Conservation (phyloP, 441 rosid genomes). For the Manihot esculenta region DNA sequence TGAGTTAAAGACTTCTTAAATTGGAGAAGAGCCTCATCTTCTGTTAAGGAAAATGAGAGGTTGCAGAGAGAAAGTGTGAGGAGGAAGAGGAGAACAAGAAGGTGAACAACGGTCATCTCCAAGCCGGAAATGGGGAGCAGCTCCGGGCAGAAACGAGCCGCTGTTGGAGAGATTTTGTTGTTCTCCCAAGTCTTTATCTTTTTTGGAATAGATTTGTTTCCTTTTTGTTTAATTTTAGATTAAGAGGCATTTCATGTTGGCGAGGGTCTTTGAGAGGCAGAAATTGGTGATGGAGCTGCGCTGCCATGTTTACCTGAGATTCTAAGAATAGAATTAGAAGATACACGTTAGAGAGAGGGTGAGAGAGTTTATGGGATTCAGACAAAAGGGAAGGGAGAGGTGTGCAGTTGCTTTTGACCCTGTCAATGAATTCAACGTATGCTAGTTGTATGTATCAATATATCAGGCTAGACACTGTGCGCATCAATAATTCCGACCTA, state of each 20-base stretch:
- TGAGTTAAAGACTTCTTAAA: conserved; percentile 43
- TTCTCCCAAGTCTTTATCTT: conserved; percentile 16
- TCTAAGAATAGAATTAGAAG: conserved; percentile 39
- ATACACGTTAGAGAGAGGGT: conserved; percentile 16
- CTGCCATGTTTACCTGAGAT: conserved; percentile 27
- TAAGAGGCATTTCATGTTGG: conserved; percentile 34
- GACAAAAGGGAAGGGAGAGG: conserved; percentile 21
- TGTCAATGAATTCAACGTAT: conserved; percentile 18
- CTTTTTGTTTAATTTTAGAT: conserved; percentile 28
- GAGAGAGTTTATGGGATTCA: conserved; percentile 9
- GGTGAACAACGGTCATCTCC: conserved; percentile 50
- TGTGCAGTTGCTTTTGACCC: conserved; percentile 30
- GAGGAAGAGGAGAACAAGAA: conserved; percentile 29
- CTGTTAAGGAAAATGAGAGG: conserved; percentile 33
- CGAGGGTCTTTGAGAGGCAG: conserved; percentile 25
- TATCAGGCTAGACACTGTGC: too few relatives aligned
- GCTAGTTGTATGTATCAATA: too few relatives aligned
- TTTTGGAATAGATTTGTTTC: conserved; percentile 19
- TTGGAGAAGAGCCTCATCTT: conserved; percentile 44
- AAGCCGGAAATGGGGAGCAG: conserved; percentile 23
- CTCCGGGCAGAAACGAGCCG: conserved; percentile 43
- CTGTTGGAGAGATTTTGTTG: conserved; percentile 35
- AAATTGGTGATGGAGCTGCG: conserved; percentile 38
- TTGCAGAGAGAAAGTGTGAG: conserved; percentile 18
- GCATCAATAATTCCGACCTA: too few relatives aligned